Base-by-base conservation (phyloP, 805 yeast species). In the Wickerhamiella hasegawae region DNA sequence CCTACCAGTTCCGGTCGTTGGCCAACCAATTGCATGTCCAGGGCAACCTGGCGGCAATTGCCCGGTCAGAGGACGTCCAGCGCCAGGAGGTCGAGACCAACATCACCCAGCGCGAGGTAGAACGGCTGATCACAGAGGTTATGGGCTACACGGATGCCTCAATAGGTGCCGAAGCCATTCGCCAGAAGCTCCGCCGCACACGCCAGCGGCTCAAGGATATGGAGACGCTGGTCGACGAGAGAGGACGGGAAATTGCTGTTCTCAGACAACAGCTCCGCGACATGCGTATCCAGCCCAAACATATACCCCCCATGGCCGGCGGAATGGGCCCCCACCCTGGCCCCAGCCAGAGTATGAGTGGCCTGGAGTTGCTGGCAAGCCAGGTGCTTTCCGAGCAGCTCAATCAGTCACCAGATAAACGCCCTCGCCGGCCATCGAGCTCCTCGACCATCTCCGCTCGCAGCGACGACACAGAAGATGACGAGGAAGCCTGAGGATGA, bases 321-420 rank as follows among this genome's bases (percentile, higher is more conserved):
- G 43, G 40, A 15, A 24, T 15, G 28, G 23, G 14, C 28, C 5
- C 12, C 5, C 27, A 19, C 15, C 28, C 18, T 21, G 21, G 20
- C 8, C 19, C 33, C 31, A 22, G 22, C 32, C 16, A 30, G n/a
- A 23, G 14, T 3, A 23, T 71, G 32, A 65, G 63, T 30, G 67
- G 75, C 1, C 52, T 71, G 32, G 76, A 74, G 11, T 50, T 67
- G 38, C 53, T 71, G 36, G 76, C 76, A 3, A 60, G 69, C 28
- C 75, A 69, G 42, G 72, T 66, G 0, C 47, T 68, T 22, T 58
- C 59, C 30, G 65, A 61, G 36, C 60, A 58, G 38, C 40, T 48
- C 32, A 34, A 41, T 29, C 30, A 38, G 15, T 37, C 43, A 18
- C 42, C 40, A 9, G 41, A 33, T 26, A 34, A 40, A 18, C 45